Evolutionary conservation across 1,284 basidiomycete genomes (phyloP), one percentile per base, ranked within the genome.

Genomic region (Pascua sp.): DNA sequence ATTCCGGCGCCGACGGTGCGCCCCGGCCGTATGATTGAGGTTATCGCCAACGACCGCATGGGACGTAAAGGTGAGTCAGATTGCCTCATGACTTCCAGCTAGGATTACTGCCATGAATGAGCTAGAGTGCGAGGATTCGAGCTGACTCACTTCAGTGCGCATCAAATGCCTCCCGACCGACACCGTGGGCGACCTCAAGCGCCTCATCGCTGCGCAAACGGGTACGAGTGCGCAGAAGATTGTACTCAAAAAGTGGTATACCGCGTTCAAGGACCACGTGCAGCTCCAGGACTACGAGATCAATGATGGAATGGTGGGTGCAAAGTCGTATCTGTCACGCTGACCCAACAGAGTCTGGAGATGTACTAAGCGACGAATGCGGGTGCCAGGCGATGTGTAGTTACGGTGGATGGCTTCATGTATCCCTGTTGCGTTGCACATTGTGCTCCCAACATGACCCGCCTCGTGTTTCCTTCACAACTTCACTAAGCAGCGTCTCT

Each of bases 231-330:
- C 78, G 10, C 79, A 78, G 46, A 94, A 98, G 84, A 97, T 98
- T 61, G 84, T 88, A 69, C 80, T 98, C 53, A 98, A 97, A 86
- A 98, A 98, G 84, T 97, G 93, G 93, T 93, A 94, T 74, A 93
- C 84, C 1, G 87, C 86, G 49, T 95, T 87, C 81, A 95, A 95
- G 77, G 91, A 95, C 72, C 91, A 97, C 73, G 95, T 98, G 69
- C 90, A 91, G 7, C 83, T 98, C 13, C 77, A 83, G 44, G 96
- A 98, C 78, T 98, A 97, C 71, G 93, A 97, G 80, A 94, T 94
- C 60, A 79, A 92, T 71, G 90, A 95, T 72, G 91, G 91, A 40
- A 92, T 91, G 90, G 75, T 77, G 58, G 66, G 76, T 66, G 15
- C 8, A 15, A 4, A 1, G 32, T 7, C 18, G 45, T 10, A 12